A percentile compares a stretch with the other conserved stretches of the same genome.
phyloP scores from a whole-genome alignment of 176 grass and related monocot genomes.

The Carex kokanica region DNA sequence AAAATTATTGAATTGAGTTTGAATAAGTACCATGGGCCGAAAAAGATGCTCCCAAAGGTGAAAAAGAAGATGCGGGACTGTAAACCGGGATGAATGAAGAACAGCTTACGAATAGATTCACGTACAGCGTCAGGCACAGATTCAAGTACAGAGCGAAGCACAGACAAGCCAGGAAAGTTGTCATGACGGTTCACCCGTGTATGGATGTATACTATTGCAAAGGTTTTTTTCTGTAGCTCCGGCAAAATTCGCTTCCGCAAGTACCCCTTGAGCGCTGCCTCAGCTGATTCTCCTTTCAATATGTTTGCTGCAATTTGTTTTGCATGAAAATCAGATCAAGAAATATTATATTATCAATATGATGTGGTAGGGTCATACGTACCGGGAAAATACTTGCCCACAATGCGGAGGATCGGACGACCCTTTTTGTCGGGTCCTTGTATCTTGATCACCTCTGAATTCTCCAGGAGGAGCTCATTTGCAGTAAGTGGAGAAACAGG shows the following conservation, averaged over 20 bases:
- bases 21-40: conserved; percentile 48
- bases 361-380: not conserved
- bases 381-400: conserved; percentile 85
- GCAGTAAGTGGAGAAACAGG: conserved; percentile 1
- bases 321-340: not conserved
- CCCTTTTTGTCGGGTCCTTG: conserved; percentile 52
- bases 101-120: conserved; percentile 53
- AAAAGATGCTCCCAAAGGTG: conserved; percentile 74
- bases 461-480: conserved; percentile 50
- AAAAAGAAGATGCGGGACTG: conserved; percentile 91
- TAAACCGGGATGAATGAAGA: conserved; percentile 85
- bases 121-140: conserved; percentile 32
- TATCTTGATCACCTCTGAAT: conserved; percentile 53
- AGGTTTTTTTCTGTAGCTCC: conserved; percentile 38
- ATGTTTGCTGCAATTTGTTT: conserved; percentile 37
- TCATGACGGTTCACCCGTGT: conserved; percentile 48
- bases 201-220: conserved; percentile 78
- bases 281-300: conserved; percentile 44
- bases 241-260: conserved; percentile 47
- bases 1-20: not conserved
- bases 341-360: not conserved
- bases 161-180: conserved; percentile 70
- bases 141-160: conserved; percentile 60
- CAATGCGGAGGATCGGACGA: conserved; percentile 62
- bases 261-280: conserved; percentile 40